Base-by-base conservation (phyloP, 1,284 basidiomycete genomes). In the Ceratobasidium sp. region DNA sequence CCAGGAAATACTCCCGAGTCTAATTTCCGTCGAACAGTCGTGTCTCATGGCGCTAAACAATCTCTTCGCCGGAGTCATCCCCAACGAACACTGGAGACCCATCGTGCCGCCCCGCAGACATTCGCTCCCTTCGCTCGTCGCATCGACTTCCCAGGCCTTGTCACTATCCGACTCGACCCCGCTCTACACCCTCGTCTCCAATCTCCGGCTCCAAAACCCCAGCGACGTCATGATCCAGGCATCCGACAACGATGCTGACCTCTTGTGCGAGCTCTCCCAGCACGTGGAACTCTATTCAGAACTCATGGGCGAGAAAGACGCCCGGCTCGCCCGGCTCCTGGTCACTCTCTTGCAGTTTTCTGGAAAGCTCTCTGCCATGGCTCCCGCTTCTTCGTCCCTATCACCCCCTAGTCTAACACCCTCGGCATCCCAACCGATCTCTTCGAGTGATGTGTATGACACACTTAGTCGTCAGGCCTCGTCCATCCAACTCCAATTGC, bases 1-100 rank as follows among this genome's bases (percentile, higher is more conserved):
- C 41, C 74, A 59, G 41, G 88, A 91, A 76, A 80, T 92, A 34
- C 81, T 89, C 75, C 87, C 89, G 3, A 92, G 90, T 23, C 88
- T 93, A 74, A 81, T 84, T 12, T 83, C 86, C 72, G 89, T 93
- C 34, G 89, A 92, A 76, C 85, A 85, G 74, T 90, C 89, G 18
- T 92, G 89, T 78, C 77, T 92, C 26, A 88, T 87, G 83, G 90
- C 89, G 0, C 81, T 93, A 55, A 87, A 88, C 77, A 88, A 88
- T 78, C 83, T 93, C n/a, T 85, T 93, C 28, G 87, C 86, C 32
- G 58, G 53, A 45, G 82, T 81, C 4, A 81, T 85, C 9, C 78
- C 80, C 4, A 78, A 81, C 10, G 71, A 67, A 14, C 43, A 60
- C 69, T 89, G 87, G 88, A 82, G 81, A 72, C 55, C 74, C 14